A percentile compares a stretch with the other conserved stretches of the same genome.
Evolutionary conservation across 1,284 basidiomycete species (phyloP).

Genomic region (Sanghuangporus sanghuang): DNA sequence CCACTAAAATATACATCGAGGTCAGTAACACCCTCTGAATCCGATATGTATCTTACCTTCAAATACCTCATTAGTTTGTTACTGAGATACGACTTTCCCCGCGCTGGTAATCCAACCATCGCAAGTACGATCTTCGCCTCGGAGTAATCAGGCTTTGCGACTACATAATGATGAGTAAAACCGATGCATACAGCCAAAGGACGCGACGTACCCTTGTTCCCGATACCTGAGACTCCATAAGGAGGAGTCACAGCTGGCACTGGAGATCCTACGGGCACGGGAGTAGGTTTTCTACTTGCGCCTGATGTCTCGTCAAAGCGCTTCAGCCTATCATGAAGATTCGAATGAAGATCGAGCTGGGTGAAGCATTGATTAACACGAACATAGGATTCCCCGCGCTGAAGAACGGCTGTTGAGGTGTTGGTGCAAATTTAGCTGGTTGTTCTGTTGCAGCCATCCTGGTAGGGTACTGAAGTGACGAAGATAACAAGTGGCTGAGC

Average conservation of each 20-base stretch:
- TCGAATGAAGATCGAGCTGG: neutral
- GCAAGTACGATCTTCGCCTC: constrained; percentile 98
- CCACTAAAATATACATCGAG: constrained; percentile 62
- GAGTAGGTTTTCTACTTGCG: constrained; percentile 58
- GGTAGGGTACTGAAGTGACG: neutral
- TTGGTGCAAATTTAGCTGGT: neutral
- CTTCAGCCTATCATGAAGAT: constrained; percentile 55
- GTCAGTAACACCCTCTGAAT: neutral
- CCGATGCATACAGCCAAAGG: constrained; percentile 5
- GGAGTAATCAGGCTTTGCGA: constrained; percentile 95
- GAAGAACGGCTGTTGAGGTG: constrained; percentile 23
- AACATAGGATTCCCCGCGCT: constrained; percentile 36
- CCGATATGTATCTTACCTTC: constrained; percentile 39
- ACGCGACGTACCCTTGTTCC: constrained; percentile 59
- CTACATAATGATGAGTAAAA: constrained; percentile 33
- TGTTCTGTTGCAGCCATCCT: neutral
- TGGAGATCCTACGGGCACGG: constrained; percentile 21
- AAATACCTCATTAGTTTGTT: constrained; percentile 83
- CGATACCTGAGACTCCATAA: constrained; percentile 74
- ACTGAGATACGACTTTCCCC: constrained; percentile 82
- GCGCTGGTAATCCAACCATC: constrained; percentile 86
- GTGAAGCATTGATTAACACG: constrained; percentile 8
- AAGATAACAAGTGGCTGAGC: too few relatives aligned
- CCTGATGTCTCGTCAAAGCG: constrained; percentile 74
- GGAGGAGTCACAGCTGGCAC: constrained; percentile 50